Percentiles rank a stretch among this genome's conserved stretches.
Conservation (phyloP, 192 early-diverging fungal genomes). For the Rhizophagus clarus region DNA sequence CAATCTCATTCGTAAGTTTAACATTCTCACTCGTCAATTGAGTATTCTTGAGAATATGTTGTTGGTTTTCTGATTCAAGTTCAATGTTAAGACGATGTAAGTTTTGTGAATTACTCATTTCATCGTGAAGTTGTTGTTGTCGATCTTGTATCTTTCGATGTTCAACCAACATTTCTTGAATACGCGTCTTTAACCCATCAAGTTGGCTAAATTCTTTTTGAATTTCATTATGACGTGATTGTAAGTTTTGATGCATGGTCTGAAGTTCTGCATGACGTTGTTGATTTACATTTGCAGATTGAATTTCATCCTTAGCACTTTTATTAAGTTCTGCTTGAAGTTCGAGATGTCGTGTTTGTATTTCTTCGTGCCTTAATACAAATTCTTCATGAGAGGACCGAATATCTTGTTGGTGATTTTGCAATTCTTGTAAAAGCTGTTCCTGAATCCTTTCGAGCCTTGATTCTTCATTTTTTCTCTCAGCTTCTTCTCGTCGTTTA, state of each 20-base stretch:
- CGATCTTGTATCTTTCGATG: slow-evolving; percentile 4
- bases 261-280: slow-evolving; percentile 12
- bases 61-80: background rate
- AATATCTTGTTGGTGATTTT: slow-evolving; percentile 12
- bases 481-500: background rate
- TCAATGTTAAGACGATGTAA: background rate
- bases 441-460: background rate
- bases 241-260: slow-evolving; percentile 9
- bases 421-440: background rate
- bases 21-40: background rate
- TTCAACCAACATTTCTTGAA: background rate
- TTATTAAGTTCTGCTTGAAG: background rate
- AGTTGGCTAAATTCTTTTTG: background rate
- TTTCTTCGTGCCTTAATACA: slow-evolving; percentile 1
- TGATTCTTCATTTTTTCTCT: slow-evolving; percentile 5
- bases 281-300: background rate
- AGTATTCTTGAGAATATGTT: background rate
- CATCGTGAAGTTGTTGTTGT: slow-evolving; percentile 9
- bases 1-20: background rate
- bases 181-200: background rate
- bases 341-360: slow-evolving; percentile 11
- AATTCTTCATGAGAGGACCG: background rate
- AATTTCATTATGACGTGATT: background rate
- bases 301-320: background rate
- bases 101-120: background rate